Conservation (phyloP, 1,284 basidiomycete genomes). For the Apiotrichum mycotoxinovorans region DNA sequence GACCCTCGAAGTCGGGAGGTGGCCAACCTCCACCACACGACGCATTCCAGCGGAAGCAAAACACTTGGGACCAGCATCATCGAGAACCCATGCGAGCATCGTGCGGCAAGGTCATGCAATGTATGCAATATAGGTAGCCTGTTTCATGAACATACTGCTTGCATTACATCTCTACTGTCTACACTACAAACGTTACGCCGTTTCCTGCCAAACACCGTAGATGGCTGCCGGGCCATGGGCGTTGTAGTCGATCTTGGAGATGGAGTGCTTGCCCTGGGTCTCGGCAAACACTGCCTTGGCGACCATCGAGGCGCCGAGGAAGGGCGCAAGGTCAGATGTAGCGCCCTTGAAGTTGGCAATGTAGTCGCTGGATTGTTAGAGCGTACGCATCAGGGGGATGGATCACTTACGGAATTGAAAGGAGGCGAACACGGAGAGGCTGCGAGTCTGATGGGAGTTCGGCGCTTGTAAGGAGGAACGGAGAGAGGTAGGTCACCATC, state of each 20-base stretch:
- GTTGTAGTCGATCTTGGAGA: constrained; percentile 50
- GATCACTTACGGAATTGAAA: constrained; percentile 65
- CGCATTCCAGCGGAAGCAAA: background rate
- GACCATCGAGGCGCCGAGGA: constrained; percentile 79
- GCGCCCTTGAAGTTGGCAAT: constrained; percentile 85
- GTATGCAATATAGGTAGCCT: too few relatives aligned
- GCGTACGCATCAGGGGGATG: background rate
- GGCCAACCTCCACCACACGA: background rate
- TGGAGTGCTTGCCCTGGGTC: constrained; percentile 39
- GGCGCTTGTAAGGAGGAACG: constrained; percentile 63
- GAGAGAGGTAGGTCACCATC: constrained; percentile 68
- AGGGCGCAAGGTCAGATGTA: constrained; percentile 75
- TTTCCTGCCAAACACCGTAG: constrained; percentile 32
- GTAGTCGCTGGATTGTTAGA: constrained; percentile 58
- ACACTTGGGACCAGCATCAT: background rate
- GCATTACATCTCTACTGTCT: constrained; percentile 4
- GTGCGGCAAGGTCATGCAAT: too few relatives aligned
- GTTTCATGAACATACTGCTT: background rate
- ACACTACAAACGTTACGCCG: background rate
- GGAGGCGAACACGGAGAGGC: constrained; percentile 61
- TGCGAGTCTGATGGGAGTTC: constrained; percentile 57
- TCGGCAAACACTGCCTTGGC: constrained; percentile 59
- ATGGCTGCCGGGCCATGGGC: constrained; percentile 45
- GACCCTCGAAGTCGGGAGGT: too few relatives aligned
- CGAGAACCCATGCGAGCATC: background rate